Conservation (phyloP, 2,329 filamentous ascomycete species). For the Fonsecaea monophora region DNA sequence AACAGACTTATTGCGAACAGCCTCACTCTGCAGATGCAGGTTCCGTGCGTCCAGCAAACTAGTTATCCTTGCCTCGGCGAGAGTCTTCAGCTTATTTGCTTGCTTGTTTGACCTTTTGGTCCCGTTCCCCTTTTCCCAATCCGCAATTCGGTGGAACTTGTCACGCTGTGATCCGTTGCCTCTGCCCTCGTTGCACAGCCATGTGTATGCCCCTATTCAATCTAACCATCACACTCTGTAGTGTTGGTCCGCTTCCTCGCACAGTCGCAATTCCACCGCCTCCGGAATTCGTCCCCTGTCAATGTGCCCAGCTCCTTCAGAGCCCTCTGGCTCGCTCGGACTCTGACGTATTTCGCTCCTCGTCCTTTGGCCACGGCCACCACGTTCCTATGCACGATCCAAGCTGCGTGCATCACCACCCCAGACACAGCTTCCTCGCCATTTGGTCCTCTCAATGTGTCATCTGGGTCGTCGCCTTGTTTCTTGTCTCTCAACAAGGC, state of each 20-base stretch:
- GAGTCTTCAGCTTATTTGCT: too few relatives aligned
- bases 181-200: background rate
- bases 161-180: too few relatives aligned
- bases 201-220: too few relatives aligned
- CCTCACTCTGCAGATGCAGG: too few relatives aligned
- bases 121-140: too few relatives aligned
- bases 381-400: conserved; percentile 76
- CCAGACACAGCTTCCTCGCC: conserved; percentile 61
- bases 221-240: background rate
- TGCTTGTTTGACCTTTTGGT: too few relatives aligned
- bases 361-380: conserved; percentile 67
- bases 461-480: conserved; percentile 49
- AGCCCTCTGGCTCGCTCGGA: conserved; percentile 56
- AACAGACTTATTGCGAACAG: too few relatives aligned
- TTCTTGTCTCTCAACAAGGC: background rate
- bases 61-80: too few relatives aligned
- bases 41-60: too few relatives aligned
- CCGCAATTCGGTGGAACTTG: too few relatives aligned
- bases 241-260: conserved; percentile 21
- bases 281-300: conserved; percentile 64
- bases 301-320: conserved; percentile 56
- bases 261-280: conserved; percentile 57
- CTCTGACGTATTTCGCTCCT: conserved; percentile 75
- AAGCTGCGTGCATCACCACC: conserved; percentile 43
- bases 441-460: conserved; percentile 44